phyloP scores from a whole-genome alignment of 768 basidiomycete species.

The Russula compacta region DNA sequence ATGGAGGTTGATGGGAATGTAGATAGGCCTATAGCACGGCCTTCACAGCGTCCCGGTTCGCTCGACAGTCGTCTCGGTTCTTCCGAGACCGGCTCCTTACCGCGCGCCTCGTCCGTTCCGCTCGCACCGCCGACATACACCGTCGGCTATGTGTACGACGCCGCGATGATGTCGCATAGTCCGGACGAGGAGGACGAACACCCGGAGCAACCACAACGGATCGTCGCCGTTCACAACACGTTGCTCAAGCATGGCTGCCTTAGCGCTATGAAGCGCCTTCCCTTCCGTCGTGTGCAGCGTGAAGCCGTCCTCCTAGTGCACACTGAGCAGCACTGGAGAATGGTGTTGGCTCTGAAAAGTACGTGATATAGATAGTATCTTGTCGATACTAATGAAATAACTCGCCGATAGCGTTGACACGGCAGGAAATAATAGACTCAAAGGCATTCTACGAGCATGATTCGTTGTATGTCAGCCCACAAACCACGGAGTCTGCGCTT shows the following conservation, averaged over 20 bases:
- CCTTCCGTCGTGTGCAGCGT: conserved; percentile 61
- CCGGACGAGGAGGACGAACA: conserved; percentile 57
- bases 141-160: conserved; percentile 83
- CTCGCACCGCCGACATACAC: conserved; percentile 21
- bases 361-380: background rate
- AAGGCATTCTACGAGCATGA: conserved; percentile 81
- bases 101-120: conserved; percentile 26
- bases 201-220: conserved; percentile 72
- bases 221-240: conserved; percentile 61
- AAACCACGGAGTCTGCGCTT: conserved; percentile 76
- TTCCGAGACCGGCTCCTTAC: conserved; percentile 1
- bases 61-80: conserved; percentile 6
- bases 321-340: conserved; percentile 85
- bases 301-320: conserved; percentile 87
- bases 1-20: conserved; percentile 6
- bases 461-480: conserved; percentile 84
- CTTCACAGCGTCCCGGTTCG: background rate
- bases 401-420: conserved; percentile 49
- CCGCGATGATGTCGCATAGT: conserved; percentile 79
- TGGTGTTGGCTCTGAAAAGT: conserved; percentile 47
- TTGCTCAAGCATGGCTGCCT: conserved; percentile 53
- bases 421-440: conserved; percentile 66
- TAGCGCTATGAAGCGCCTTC: conserved; percentile 66
- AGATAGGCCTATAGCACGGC: background rate
- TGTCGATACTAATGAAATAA: conserved; percentile 18